A percentile compares a stretch with the other conserved stretches of the same genome.
Conservation (phyloP, 2,329 filamentous ascomycete genomes). For the Monilinia vaccinii-corymbosi region DNA sequence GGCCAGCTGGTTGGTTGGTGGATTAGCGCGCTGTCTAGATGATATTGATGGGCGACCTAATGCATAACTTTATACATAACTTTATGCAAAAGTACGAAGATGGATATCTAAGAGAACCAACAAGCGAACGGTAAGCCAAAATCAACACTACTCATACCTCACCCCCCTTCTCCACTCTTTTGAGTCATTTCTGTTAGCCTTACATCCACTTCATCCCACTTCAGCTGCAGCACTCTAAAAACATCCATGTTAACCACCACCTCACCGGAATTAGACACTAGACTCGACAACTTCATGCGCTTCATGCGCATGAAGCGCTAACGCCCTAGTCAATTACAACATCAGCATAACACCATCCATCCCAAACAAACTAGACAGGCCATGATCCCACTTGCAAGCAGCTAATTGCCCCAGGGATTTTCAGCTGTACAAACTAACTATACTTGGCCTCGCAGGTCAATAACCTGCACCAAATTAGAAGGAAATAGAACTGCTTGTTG, state of each 20-base stretch:
- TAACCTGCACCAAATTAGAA: background rate
- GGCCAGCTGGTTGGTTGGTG: background rate
- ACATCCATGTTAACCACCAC: background rate
- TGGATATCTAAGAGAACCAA: too few species aligned
- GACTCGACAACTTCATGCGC: background rate
- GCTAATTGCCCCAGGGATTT: background rate
- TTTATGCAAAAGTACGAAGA: background rate
- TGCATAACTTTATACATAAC: background rate
- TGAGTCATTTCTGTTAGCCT: too few species aligned
- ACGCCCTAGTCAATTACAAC: too few species aligned
- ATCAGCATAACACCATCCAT: background rate
- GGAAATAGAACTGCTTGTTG: conserved; percentile 4
- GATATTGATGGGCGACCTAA: too few species aligned
- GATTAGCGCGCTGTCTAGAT: background rate
- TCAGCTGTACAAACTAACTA: background rate
- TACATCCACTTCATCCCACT: too few species aligned
- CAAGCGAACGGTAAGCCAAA: too few species aligned
- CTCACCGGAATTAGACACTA: too few species aligned
- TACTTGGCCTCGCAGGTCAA: background rate
- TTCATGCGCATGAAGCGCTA: background rate
- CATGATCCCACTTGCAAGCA: background rate
- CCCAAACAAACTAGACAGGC: too few species aligned
- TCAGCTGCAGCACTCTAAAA: too few species aligned
- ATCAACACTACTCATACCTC: too few species aligned
- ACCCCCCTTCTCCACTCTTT: too few species aligned